Evolutionary conservation across 305 asterid species (phyloP).

Genomic region (Solanum hybrid): DNA sequence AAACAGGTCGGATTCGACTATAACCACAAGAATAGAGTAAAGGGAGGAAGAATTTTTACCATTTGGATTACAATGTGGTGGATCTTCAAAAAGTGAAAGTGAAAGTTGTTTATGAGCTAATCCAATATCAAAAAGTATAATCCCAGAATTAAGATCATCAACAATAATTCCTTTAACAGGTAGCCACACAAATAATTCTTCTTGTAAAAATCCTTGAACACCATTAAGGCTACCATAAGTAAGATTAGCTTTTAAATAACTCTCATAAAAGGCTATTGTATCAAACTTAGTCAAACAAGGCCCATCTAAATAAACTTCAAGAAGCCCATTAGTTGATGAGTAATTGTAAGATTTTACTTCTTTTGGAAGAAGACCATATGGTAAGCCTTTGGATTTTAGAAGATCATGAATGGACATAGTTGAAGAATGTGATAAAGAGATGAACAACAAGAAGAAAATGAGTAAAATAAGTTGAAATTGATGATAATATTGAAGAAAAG

Average conservation of each 20-base stretch:
- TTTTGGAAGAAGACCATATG: neutral
- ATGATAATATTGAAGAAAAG: neutral
- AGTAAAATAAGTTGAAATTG: neutral
- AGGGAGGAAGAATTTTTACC: neutral
- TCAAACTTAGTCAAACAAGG: conserved; percentile 3
- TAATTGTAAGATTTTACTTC: neutral
- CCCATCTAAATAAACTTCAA: conserved; percentile 1
- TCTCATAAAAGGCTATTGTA: neutral
- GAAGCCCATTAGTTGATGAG: neutral
- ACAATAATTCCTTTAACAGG: conserved; percentile 72
- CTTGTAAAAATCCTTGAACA: conserved; percentile 72
- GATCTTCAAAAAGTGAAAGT: conserved; percentile 73
- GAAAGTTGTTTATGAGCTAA: conserved; percentile 73
- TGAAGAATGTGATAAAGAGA: neutral
- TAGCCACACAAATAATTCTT: conserved; percentile 77
- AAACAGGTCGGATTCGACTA: neutral
- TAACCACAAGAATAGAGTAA: neutral
- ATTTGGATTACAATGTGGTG: conserved; percentile 45
- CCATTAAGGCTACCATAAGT: conserved; percentile 10
- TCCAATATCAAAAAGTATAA: conserved; percentile 64
- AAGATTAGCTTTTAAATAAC: conserved; percentile 1
- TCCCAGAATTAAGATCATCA: conserved; percentile 57
- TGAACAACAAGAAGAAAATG: neutral
- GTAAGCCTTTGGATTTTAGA: conserved; percentile 3
- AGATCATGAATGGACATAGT: conserved; percentile 7